Percentiles rank a stretch among this genome's conserved stretches.
Evolutionary conservation across 352 stramenopile species (phyloP).

Genomic region (Sclerospora graminicola): DNA sequence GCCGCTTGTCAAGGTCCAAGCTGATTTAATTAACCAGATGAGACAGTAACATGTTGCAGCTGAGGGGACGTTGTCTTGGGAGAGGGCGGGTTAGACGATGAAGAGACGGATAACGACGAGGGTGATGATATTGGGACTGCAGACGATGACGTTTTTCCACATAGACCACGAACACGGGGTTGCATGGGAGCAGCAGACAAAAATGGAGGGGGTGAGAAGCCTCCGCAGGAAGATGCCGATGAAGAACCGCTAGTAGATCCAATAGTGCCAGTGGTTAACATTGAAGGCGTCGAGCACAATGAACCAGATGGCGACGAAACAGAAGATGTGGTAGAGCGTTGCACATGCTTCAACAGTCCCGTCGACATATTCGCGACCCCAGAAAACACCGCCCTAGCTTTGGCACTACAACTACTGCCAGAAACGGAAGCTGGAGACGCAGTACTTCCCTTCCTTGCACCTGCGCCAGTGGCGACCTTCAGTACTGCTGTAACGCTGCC

Average conservation of each 20-base stretch:
- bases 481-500: constrained; percentile 20
- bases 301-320: constrained; percentile 16
- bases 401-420: constrained; percentile 3
- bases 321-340: constrained; percentile 8
- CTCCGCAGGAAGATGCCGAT: constrained; percentile 16
- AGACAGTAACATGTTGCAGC: constrained; percentile 62
- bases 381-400: constrained; percentile 9
- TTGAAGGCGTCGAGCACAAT: constrained; percentile 17
- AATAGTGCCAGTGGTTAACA: constrained; percentile 13
- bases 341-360: constrained; percentile 18
- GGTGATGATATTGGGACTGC: constrained; percentile 34
- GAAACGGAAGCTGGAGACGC: constrained; percentile 2
- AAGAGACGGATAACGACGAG: constrained; percentile 26
- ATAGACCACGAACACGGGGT: constrained; percentile 24
- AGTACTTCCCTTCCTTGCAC: constrained; percentile 8
- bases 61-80: constrained; percentile 33
- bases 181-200: constrained; percentile 21
- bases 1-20: constrained; percentile 1
- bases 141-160: constrained; percentile 34
- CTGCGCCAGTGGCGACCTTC: constrained; percentile 12
- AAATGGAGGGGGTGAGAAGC: constrained; percentile 12
- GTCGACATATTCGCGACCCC: constrained; percentile 11
- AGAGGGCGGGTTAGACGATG: constrained; percentile 31
- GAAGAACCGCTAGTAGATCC: constrained; percentile 22
- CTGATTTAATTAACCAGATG: constrained; percentile 34